Conservation (phyloP, 2,329 filamentous ascomycete species). For the Colletotrichum australisinense region DNA sequence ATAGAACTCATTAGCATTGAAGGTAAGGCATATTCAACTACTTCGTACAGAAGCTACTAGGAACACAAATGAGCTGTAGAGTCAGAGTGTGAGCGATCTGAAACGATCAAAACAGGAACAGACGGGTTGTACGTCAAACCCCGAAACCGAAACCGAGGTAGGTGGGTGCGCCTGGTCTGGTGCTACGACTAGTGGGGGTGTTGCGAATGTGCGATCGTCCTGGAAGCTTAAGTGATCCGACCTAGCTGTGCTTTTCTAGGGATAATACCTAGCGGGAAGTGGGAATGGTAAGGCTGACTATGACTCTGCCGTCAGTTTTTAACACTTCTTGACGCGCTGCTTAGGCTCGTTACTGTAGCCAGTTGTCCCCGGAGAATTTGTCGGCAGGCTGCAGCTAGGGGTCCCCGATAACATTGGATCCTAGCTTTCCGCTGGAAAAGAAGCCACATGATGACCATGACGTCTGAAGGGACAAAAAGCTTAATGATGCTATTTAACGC, state of each 20-base stretch:
- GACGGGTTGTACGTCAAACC: not conserved
- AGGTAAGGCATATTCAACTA: not conserved
- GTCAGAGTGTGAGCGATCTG: not conserved
- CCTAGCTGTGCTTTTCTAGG: not conserved
- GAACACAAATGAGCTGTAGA: not conserved
- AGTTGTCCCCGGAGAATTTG: not conserved
- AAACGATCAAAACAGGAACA: not conserved
- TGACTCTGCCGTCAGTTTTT: not conserved
- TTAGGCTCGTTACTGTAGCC: not conserved
- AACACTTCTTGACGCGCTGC: too few species aligned
- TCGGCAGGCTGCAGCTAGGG: not conserved
- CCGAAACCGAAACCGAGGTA: conserved; percentile 7
- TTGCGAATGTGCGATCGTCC: not conserved
- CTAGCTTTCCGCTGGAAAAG: not conserved
- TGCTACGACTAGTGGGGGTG: not conserved
- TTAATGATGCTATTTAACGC: not conserved
- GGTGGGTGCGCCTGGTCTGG: not conserved
- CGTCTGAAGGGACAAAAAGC: not conserved
- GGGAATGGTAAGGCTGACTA: conserved; percentile 14
- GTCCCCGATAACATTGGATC: not conserved
- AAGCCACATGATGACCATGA: not conserved
- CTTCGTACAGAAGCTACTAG: not conserved
- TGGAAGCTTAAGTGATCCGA: conserved; percentile 12
- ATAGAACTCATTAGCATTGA: not conserved
- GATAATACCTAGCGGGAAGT: not conserved